Base-by-base conservation (phyloP, 805 yeast genomes). In the Metschnikowia koreensis region DNA sequence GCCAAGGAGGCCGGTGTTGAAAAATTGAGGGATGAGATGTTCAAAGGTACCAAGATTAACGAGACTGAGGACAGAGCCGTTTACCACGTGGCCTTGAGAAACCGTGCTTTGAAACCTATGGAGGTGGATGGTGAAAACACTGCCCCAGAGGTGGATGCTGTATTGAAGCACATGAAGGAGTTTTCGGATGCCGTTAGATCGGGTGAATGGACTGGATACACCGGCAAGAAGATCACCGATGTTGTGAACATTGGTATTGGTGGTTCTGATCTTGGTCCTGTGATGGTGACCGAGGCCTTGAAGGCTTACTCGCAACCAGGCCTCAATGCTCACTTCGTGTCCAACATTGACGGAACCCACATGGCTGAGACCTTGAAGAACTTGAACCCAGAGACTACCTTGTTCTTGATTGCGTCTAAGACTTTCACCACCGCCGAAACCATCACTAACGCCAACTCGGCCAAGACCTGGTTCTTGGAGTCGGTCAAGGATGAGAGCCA, bases 341-440 rank as follows among this genome's bases (percentile, higher is more conserved):
- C 98, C 61, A 94, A 94, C 83, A 93, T 94, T 67, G 99, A 94
- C 70, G 99, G 99, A 70, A 94, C 99, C 52, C 97, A 92, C 75
- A 80, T 93, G 70, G 94, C 96, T 57, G 99, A 93, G 77, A 81
- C 90, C 53, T 77, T 94, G 69, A 89, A 88, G 73, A 68, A 68
- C 50, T 79, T 88, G 64, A 74, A 89, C 71, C 87, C 93, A 51
- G 99, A 94, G 74, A 89, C 97, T 55, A 94, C 99, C 37, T 80
- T 94, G 71, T 89, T 89, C 73, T 79, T 89, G 73, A 79, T 92
- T 67, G 97, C 97, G 41, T 92, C 97, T 59, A 94, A 94, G 84
- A 94, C 99, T 56, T 94, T 94, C 83, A 94, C 99, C 68, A 94
- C 99, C 59, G 97, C 98, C 54, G 99, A 94, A 80, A 94, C 99